A percentile compares a stretch with the other conserved stretches of the same genome.
phyloP scores from a whole-genome alignment of 2,329 filamentous ascomycete genomes.

The Fusarium euwallaceae region DNA sequence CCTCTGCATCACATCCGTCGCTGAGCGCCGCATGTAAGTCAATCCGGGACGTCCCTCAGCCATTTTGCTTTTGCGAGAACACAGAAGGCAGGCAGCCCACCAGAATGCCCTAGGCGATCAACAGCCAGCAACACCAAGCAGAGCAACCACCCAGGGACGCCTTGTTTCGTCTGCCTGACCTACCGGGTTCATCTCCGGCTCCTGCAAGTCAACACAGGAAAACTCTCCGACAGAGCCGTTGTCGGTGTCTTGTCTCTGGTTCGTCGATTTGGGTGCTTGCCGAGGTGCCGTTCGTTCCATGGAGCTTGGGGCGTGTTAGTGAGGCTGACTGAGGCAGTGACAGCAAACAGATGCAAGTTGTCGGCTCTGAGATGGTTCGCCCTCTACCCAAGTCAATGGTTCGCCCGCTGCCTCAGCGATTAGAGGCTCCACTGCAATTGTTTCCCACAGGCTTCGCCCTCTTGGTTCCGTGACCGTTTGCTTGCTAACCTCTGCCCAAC shows the following conservation, averaged over 20 bases:
- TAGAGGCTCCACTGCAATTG: conserved; percentile 1
- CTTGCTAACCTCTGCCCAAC: conserved; percentile 7
- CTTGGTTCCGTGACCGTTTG: neutral
- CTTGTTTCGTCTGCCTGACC: conserved; percentile 23
- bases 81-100: conserved; percentile 13
- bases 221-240: conserved; percentile 21
- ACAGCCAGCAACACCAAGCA: conserved; percentile 15
- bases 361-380: conserved; percentile 5
- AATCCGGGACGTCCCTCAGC: conserved; percentile 2
- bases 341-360: conserved; percentile 6
- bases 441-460: neutral
- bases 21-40: neutral
- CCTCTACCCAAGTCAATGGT: conserved; percentile 5
- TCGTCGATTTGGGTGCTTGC: conserved; percentile 13
- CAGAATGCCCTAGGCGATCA: conserved; percentile 4
- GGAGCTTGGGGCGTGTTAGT: conserved; percentile 19
- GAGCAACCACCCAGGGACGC: conserved; percentile 19
- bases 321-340: conserved; percentile 32
- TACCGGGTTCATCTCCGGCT: conserved; percentile 28
- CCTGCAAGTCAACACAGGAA: conserved; percentile 19
- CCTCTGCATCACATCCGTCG: conserved; percentile 10
- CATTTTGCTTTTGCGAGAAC: neutral
- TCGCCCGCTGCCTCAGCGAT: conserved; percentile 21
- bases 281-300: conserved; percentile 1
- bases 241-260: conserved; percentile 1